Evolutionary conservation across 148 eudicot genomes (phyloP).

Genomic region (Rhododendron ferrugineum): DNA sequence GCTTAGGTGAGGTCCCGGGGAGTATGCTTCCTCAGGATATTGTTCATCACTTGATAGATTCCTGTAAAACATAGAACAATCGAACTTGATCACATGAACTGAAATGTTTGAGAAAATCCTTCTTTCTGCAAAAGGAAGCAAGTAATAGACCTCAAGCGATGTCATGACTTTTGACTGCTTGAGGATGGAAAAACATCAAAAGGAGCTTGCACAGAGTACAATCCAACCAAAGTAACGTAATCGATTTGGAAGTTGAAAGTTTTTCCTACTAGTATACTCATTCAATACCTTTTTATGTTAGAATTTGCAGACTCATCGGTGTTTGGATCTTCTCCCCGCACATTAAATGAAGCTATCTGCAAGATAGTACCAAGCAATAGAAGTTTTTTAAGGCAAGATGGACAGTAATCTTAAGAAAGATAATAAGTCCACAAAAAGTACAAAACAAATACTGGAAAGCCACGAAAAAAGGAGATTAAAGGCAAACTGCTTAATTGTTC

Average conservation of each 20-base stretch:
- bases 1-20: constrained; percentile 4
- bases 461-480: neutral
- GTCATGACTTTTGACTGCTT: neutral
- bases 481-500: neutral
- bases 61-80: neutral
- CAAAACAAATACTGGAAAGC: neutral
- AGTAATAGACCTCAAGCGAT: neutral
- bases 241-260: neutral
- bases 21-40: neutral
- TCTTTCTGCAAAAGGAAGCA: neutral
- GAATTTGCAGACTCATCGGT: neutral
- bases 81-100: neutral
- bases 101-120: neutral
- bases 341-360: neutral
- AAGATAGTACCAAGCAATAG: neutral
- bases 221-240: neutral
- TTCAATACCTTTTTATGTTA: neutral
- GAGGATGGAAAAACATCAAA: neutral
- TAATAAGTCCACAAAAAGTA: neutral
- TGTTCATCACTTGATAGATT: neutral
- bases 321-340: neutral
- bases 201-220: neutral
- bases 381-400: neutral
- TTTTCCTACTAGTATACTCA: neutral
- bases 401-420: neutral